phyloP scores from a whole-genome alignment of 176 grass and related monocot genomes.

The Carex pumila region DNA sequence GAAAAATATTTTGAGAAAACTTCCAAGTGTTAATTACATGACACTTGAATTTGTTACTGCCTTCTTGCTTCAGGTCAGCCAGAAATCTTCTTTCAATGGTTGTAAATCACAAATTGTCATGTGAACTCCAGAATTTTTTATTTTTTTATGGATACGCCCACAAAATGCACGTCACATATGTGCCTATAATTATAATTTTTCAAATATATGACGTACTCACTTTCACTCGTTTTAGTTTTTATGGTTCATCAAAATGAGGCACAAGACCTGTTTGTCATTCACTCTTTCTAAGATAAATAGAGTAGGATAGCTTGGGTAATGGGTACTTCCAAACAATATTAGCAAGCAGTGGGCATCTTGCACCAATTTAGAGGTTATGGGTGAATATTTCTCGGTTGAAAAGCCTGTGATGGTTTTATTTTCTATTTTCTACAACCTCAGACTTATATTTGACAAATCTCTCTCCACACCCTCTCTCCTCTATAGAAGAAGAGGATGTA shows the following conservation, averaged over 20 bases:
- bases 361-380: not conserved
- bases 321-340: not conserved
- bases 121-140: not conserved
- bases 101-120: not conserved
- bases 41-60: conserved; percentile 74
- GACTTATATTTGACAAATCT: not conserved
- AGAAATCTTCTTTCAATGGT: conserved; percentile 74
- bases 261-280: not conserved
- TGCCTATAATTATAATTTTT: not conserved
- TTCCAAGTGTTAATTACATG: conserved; percentile 96
- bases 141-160: not conserved
- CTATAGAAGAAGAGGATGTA: conserved; percentile 65
- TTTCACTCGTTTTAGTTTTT: not conserved
- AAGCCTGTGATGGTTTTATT: not conserved
- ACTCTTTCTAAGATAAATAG: not conserved
- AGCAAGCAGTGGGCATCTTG: not conserved
- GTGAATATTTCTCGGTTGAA: not conserved
- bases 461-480: not conserved
- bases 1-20: conserved; percentile 91
- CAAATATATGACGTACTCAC: not conserved
- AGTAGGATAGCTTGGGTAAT: not conserved
- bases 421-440: not conserved
- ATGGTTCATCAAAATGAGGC: not conserved
- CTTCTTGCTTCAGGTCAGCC: conserved; percentile 75
- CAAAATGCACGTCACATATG: not conserved